Evolutionary conservation across 306 rosid species (phyloP).

Genomic region (Dryas octopetala): DNA sequence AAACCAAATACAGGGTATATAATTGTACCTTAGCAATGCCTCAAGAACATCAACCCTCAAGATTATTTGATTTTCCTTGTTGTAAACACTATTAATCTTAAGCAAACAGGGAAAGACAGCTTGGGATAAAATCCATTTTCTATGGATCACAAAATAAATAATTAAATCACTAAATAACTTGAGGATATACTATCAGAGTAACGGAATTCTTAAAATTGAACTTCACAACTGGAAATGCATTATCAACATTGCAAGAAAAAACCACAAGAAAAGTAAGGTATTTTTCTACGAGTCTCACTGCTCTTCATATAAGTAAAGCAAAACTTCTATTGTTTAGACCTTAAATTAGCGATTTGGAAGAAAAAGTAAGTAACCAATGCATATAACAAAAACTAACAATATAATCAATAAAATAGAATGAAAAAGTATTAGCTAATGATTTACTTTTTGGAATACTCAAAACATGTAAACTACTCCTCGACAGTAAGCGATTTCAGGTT

Average conservation of each 20-base stretch:
- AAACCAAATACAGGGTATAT: too few relatives aligned
- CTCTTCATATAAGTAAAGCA: too few relatives aligned
- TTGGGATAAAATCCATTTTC: constrained; percentile 29
- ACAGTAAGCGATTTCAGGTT: too few relatives aligned
- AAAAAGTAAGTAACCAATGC: too few relatives aligned
- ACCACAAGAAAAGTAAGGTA: not conserved
- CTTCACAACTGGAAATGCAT: constrained; percentile 62
- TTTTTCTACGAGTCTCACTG: not conserved
- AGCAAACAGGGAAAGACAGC: constrained; percentile 93
- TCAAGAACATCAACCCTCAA: constrained; percentile 93
- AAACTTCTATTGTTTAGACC: not conserved
- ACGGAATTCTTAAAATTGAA: constrained; percentile 58
- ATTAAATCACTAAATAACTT: constrained; percentile 28
- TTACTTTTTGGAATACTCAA: too few relatives aligned
- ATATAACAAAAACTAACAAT: too few relatives aligned
- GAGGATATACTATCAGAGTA: constrained; percentile 56
- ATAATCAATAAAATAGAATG: too few relatives aligned
- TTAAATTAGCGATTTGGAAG: too few relatives aligned
- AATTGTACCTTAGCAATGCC: constrained; percentile 96
- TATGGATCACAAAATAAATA: not conserved
- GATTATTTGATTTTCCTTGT: constrained; percentile 92
- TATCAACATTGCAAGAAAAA: constrained; percentile 58
- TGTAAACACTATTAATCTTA: constrained; percentile 74
- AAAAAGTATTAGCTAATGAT: too few relatives aligned
- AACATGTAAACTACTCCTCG: too few relatives aligned